Evolutionary conservation across 345 rosid species (phyloP), one percentile per base, ranked within the genome.

Genomic region (Citrus cavaleriei): DNA sequence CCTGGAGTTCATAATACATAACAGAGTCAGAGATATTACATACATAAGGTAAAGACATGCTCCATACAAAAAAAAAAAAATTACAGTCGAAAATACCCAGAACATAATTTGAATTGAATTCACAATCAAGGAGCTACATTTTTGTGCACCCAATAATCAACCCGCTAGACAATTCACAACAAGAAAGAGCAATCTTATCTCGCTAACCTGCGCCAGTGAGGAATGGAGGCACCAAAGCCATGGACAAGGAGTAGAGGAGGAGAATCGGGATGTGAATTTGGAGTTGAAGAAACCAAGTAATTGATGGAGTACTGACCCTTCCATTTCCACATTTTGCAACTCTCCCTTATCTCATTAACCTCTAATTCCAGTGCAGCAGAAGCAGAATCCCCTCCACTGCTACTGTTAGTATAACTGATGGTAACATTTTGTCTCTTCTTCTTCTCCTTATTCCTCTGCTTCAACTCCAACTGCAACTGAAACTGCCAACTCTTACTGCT

Each of bases 161-260:
- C 32, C 27, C 34, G 14, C 65, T 25, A 61, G 1, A 61, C 13
- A 25, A 61, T 61, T 25, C 28, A 28, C 13, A 24, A 9, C 5
- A 10, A 30, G 25, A 16, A 27, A 61, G 28, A 61, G 18, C 12
- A 27, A 25, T 10, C 65, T 25, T 27, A 16, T 4, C 49, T 40
- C 14, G 49, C 49, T 40, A 40, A 91, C 98, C 95, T 92, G 84
- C 97, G 89, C 98, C 98, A 93, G 66, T 93, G 98, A 82, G 98
- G 92, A 84, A 95, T 87, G 35, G 97, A 95, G 72, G 98, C 98
- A 10, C 98, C 98, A n/a, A n/a, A n/a, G n/a, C n/a, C n/a, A n/a
- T n/a, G n/a, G n/a, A n/a, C n/a, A n/a, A n/a, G n/a, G n/a, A n/a
- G n/a, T n/a, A n/a, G n/a, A n/a, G n/a, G n/a, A n/a, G n/a, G n/a